Evolutionary conservation across 495 filamentous ascomycete species (phyloP).

Genomic region (Penicillium dipodomyicola): DNA sequence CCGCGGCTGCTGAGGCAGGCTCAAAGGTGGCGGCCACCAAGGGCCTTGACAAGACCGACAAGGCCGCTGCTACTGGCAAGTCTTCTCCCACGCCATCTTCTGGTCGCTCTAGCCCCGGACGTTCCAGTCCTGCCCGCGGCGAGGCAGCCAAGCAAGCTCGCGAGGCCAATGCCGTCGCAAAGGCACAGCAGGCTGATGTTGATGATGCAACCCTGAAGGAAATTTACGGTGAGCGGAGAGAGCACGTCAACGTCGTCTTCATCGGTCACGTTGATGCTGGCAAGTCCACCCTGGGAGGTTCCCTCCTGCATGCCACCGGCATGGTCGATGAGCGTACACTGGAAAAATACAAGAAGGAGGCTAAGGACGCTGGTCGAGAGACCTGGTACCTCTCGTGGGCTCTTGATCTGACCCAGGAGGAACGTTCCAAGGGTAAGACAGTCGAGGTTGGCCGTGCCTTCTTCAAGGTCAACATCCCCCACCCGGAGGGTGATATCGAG

Average conservation of each 20-base stretch:
- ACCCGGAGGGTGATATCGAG: slow-evolving; percentile 39
- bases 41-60: slow-evolving; percentile 75
- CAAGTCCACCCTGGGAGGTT: slow-evolving; percentile 92
- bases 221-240: slow-evolving; percentile 84
- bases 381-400: slow-evolving; percentile 99
- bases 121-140: slow-evolving; percentile 48
- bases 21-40: slow-evolving; percentile 76
- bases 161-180: slow-evolving; percentile 77
- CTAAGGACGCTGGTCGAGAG: slow-evolving; percentile 93
- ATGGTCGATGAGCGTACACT: slow-evolving; percentile 99
- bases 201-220: slow-evolving; percentile 89
- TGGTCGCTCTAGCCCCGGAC: slow-evolving; percentile 69
- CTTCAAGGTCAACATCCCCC: slow-evolving; percentile 85
- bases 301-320: slow-evolving; percentile 86
- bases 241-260: slow-evolving; percentile 98
- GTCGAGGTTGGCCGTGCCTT: slow-evolving; percentile 96
- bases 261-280: slow-evolving; percentile 97
- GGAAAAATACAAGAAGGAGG: slow-evolving; percentile 96
- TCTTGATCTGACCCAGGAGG: slow-evolving; percentile 92
- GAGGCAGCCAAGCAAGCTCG: slow-evolving; percentile 56
- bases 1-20: slow-evolving; percentile 51
- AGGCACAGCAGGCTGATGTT: slow-evolving; percentile 84
- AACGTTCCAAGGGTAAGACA: slow-evolving; percentile 95
- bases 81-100: slow-evolving; percentile 76
- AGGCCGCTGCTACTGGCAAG: slow-evolving; percentile 58